These are phyloP conservation scores for Candolleomyces aberdarensis DNA, from an alignment of 768 basidiomycete genomes.

Conservation along the genomic window DNA sequence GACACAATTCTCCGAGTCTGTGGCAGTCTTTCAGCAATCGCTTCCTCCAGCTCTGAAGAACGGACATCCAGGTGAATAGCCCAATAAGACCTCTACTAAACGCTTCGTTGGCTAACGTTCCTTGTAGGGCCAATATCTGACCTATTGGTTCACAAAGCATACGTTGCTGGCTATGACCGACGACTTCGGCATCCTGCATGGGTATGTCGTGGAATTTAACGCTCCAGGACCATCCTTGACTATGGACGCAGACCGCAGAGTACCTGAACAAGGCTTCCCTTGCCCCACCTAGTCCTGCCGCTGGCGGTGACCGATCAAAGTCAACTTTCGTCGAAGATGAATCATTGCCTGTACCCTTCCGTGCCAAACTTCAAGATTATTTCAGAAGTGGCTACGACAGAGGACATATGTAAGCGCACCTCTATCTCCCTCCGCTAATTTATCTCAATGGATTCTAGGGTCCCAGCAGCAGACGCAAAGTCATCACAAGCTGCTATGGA, in stretches of 20 bases:
- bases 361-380: slow-evolving; percentile 85
- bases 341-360: slow-evolving; percentile 69
- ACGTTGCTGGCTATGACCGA: slow-evolving; percentile 89
- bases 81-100: not conserved
- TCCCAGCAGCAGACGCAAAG: slow-evolving; percentile 96
- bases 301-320: slow-evolving; percentile 65
- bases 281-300: slow-evolving; percentile 23
- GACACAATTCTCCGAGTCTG: slow-evolving; percentile 36
- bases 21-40: slow-evolving; percentile 19
- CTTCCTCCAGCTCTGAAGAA: slow-evolving; percentile 55
- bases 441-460: slow-evolving; percentile 45
- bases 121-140: slow-evolving; percentile 78
- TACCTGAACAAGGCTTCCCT: slow-evolving; percentile 83
- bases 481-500: slow-evolving; percentile 89
- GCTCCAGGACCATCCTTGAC: not conserved
- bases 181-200: slow-evolving; percentile 89
- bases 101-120: not conserved
- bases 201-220: slow-evolving; percentile 47
- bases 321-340: slow-evolving; percentile 85
- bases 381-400: slow-evolving; percentile 93
- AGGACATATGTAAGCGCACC: slow-evolving; percentile 81
- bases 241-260: slow-evolving; percentile 74
- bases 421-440: slow-evolving; percentile 1
- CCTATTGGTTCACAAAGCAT: slow-evolving; percentile 74
- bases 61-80: slow-evolving; percentile 71